Evolutionary conservation across 495 filamentous ascomycete genomes (phyloP).

Genomic region (Pseudevernia furfuracea): DNA sequence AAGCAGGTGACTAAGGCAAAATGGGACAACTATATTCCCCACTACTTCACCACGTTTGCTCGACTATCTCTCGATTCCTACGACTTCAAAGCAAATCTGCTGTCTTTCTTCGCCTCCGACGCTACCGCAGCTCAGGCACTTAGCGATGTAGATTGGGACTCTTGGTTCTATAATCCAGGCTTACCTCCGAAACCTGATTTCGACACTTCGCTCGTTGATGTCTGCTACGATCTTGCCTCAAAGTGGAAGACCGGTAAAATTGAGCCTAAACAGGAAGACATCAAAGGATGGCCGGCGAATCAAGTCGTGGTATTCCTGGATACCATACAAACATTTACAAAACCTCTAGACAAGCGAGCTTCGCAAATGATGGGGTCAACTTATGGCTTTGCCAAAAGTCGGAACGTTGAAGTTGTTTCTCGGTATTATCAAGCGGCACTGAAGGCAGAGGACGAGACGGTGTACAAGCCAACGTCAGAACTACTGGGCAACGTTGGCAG

Average conservation of each 20-base stretch:
- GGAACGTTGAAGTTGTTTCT: slow-evolving; percentile 78
- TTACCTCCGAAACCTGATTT: slow-evolving; percentile 85
- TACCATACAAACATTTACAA: slow-evolving; percentile 54
- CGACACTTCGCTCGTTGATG: slow-evolving; percentile 78
- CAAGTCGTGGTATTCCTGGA: slow-evolving; percentile 89
- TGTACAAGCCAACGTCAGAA: slow-evolving; percentile 62
- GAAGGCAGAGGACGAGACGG: slow-evolving; percentile 55
- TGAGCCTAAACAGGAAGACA: slow-evolving; percentile 58
- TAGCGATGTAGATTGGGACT: slow-evolving; percentile 73
- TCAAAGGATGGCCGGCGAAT: slow-evolving; percentile 66
- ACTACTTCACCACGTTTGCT: slow-evolving; percentile 81
- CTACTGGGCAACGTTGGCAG: slow-evolving; percentile 75
- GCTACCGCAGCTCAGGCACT: slow-evolving; percentile 58
- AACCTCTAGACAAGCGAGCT: slow-evolving; percentile 52
- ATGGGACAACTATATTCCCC: slow-evolving; percentile 89
- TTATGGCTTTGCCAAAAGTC: slow-evolving; percentile 60
- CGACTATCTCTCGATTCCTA: slow-evolving; percentile 79
- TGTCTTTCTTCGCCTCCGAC: slow-evolving; percentile 73
- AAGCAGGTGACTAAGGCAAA: slow-evolving; percentile 73
- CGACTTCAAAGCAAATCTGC: slow-evolving; percentile 81
- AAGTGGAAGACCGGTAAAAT: slow-evolving; percentile 65
- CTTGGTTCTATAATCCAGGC: slow-evolving; percentile 76
- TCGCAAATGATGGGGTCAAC: slow-evolving; percentile 60
- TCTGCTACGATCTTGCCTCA: slow-evolving; percentile 70
- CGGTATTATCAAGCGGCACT: slow-evolving; percentile 73